Evolutionary conservation across 1,139 yeast genomes (phyloP).

Genomic region (Entelexis sorbosivorans): DNA sequence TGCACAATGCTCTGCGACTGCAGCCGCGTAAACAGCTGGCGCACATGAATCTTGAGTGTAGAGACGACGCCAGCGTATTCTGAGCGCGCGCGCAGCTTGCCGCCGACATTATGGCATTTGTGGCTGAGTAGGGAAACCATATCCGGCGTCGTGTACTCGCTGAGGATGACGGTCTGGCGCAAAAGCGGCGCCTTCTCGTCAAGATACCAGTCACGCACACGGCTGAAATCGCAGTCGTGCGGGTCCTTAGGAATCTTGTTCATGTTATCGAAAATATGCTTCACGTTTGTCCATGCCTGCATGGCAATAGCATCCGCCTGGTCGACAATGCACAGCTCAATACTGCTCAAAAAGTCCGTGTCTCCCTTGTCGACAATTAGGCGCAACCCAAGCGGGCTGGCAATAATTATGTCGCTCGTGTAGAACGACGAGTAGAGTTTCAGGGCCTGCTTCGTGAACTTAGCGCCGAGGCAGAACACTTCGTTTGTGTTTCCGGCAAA

Average conservation of each 20-base stretch:
- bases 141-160: conserved; percentile 70
- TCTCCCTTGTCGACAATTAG: conserved; percentile 53
- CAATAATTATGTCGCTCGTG: conserved; percentile 73
- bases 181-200: conserved; percentile 68
- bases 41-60: conserved; percentile 44
- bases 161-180: conserved; percentile 67
- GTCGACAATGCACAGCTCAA: conserved; percentile 70
- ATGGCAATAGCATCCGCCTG: conserved; percentile 77
- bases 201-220: conserved; percentile 86
- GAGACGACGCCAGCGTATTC: conserved; percentile 33
- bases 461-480: conserved; percentile 78
- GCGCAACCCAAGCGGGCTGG: conserved; percentile 86
- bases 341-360: conserved; percentile 71
- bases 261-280: conserved; percentile 52
- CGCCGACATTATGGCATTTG: conserved; percentile 52
- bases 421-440: conserved; percentile 78
- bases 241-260: conserved; percentile 70
- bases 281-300: conserved; percentile 89
- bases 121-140: conserved; percentile 54
- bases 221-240: conserved; percentile 77
- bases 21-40: conserved; percentile 54
- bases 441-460: conserved; percentile 76
- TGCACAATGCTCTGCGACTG: conserved; percentile 29
- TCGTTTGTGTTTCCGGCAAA: conserved; percentile 90
- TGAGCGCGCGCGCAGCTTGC: conserved; percentile 40